These are phyloP conservation scores for Salvia sclarea DNA, from an alignment of 305 asterid genomes.

Conservation along the genomic window DNA sequence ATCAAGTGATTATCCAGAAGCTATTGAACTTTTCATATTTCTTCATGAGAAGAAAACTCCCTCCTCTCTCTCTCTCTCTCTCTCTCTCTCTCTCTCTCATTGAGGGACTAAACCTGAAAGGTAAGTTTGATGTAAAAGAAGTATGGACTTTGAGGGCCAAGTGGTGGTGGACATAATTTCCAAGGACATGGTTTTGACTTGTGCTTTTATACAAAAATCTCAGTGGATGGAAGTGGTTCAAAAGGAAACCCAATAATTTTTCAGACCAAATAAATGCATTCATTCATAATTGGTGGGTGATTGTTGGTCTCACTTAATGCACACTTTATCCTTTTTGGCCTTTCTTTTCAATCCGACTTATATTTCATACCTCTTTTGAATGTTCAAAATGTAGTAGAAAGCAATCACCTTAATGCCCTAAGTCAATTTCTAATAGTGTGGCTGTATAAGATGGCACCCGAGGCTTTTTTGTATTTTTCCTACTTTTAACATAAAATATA, in stretches of 20 bases:
- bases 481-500: neutral
- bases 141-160: constrained; percentile 31
- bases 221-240: constrained; percentile 61
- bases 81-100: constrained; percentile 27
- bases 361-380: constrained; percentile 18
- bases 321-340: constrained; percentile 25
- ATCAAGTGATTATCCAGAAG: constrained; percentile 37
- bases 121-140: constrained; percentile 29
- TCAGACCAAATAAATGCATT: constrained; percentile 24
- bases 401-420: neutral
- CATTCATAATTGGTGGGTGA: constrained; percentile 36
- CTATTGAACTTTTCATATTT: constrained; percentile 34
- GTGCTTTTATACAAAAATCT: constrained; percentile 39
- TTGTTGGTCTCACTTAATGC: constrained; percentile 42
- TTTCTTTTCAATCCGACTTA: neutral
- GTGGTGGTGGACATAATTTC: constrained; percentile 31
- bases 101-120: constrained; percentile 42
- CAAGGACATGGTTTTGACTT: constrained; percentile 47
- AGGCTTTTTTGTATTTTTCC: neutral
- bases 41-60: constrained; percentile 25
- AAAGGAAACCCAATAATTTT: constrained; percentile 39
- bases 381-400: constrained; percentile 24
- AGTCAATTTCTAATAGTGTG: too few relatives aligned
- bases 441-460: neutral
- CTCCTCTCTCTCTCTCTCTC: neutral